phyloP scores from a whole-genome alignment of 2,329 filamentous ascomycete species.

The Aureobasidium zeae region DNA sequence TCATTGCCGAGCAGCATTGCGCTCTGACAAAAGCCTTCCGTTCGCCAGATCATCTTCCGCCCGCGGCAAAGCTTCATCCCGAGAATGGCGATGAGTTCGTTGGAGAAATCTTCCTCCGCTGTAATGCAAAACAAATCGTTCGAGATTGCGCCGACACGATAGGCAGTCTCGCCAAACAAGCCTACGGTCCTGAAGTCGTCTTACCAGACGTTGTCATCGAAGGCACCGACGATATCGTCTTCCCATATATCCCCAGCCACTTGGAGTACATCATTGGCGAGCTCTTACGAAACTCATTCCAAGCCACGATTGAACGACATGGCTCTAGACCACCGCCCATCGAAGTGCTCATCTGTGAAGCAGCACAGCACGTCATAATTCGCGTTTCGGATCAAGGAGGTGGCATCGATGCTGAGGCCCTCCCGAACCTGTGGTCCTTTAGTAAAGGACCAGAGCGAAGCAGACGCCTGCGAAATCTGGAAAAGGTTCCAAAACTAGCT shows the following conservation, averaged over 20 bases:
- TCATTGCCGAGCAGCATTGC: slow-evolving; percentile 95
- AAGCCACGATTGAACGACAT: slow-evolving; percentile 67
- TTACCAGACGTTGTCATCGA: slow-evolving; percentile 75
- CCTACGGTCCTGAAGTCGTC: slow-evolving; percentile 60
- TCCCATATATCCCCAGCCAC: slow-evolving; percentile 81
- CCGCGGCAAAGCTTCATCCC: slow-evolving; percentile 53
- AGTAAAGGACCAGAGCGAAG: slow-evolving; percentile 79
- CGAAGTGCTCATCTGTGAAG: slow-evolving; percentile 89
- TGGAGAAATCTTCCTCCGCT: slow-evolving; percentile 89
- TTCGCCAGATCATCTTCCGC: slow-evolving; percentile 78
- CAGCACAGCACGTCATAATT: slow-evolving; percentile 89
- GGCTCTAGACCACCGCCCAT: slow-evolving; percentile 73
- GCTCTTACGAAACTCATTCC: slow-evolving; percentile 86
- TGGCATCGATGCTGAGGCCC: slow-evolving; percentile 72
- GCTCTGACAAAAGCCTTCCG: slow-evolving; percentile 91
- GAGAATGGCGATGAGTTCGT: slow-evolving; percentile 69
- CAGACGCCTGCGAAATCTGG: slow-evolving; percentile 72
- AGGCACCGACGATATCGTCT: slow-evolving; percentile 74
- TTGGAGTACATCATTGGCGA: slow-evolving; percentile 95
- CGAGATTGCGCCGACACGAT: slow-evolving; percentile 71
- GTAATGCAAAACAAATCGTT: slow-evolving; percentile 82
- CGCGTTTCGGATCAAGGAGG: slow-evolving; percentile 92
- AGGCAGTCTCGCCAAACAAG: slow-evolving; percentile 61
- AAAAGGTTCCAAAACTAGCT: slow-evolving; percentile 79
- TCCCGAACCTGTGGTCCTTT: slow-evolving; percentile 94